Conservation (phyloP, 2,329 filamentous ascomycete species). For the Aspergillus quadricinctus region DNA sequence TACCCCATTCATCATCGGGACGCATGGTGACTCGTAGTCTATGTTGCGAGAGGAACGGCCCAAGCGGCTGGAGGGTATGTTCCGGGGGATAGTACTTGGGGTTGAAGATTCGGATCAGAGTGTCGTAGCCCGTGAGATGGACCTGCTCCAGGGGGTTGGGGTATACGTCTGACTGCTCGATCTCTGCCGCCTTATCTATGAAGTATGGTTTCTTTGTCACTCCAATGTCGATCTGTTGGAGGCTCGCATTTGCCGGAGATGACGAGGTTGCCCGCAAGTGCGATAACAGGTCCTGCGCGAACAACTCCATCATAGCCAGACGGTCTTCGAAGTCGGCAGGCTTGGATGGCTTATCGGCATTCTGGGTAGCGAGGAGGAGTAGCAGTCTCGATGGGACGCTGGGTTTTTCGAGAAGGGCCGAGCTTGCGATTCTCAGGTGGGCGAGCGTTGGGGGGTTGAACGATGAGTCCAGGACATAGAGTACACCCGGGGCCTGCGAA, state of each 20-base stretch:
- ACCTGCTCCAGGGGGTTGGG: slow-evolving; percentile 38
- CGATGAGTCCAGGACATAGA: slow-evolving; percentile 62
- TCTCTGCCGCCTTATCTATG: slow-evolving; percentile 44
- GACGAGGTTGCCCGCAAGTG: slow-evolving; percentile 19
- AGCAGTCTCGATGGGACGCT: slow-evolving; percentile 43
- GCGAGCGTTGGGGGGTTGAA: slow-evolving; percentile 63
- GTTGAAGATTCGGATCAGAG: slow-evolving; percentile 46
- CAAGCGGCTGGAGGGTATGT: slow-evolving; percentile 39
- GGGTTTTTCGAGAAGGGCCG: slow-evolving; percentile 44
- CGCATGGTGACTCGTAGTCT: slow-evolving; percentile 43
- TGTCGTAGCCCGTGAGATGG: slow-evolving; percentile 48
- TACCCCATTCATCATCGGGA: slow-evolving; percentile 38
- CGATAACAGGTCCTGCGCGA: slow-evolving; percentile 41
- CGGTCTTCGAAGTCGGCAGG: slow-evolving; percentile 47
- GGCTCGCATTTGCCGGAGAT: slow-evolving; percentile 4
- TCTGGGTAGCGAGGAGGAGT: slow-evolving; percentile 59
- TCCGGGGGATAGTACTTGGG: slow-evolving; percentile 46
- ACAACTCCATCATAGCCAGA: slow-evolving; percentile 46
- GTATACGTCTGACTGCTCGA: slow-evolving; percentile 37
- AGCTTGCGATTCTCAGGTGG: slow-evolving; percentile 53
- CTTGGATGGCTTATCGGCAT: slow-evolving; percentile 59
- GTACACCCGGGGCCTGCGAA: slow-evolving; percentile 25
- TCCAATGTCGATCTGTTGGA: slow-evolving; percentile 42
- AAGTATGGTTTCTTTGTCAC: slow-evolving; percentile 48
- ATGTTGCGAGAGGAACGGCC: slow-evolving; percentile 40